Conservation (phyloP, 2,329 filamentous ascomycete species). For the Nectriaceae sp. region DNA sequence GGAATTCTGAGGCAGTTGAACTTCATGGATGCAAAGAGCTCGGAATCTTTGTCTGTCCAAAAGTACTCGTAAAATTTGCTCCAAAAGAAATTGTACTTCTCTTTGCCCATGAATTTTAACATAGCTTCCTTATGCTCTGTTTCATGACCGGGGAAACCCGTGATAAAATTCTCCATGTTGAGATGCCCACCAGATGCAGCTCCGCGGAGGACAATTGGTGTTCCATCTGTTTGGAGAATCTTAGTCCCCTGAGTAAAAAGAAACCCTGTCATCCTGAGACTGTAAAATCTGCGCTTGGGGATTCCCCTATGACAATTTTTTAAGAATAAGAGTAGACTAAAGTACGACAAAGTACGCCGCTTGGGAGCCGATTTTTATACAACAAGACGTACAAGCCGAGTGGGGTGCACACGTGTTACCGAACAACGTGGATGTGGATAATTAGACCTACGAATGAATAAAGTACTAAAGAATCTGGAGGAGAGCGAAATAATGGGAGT, state of each 20-base stretch:
- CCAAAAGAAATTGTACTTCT: slow-evolving; percentile 62
- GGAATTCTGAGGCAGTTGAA: slow-evolving; percentile 60
- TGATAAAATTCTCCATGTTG: slow-evolving; percentile 64
- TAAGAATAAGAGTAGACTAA: no score
- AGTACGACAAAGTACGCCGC: no score
- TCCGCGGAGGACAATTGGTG: slow-evolving; percentile 7
- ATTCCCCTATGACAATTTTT: no score
- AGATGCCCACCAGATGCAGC: slow-evolving; percentile 32
- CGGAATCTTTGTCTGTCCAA: slow-evolving; percentile 58
- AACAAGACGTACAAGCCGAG: no score
- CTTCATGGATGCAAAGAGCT: slow-evolving; percentile 55
- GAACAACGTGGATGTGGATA: no score
- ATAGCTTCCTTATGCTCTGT: slow-evolving; percentile 55
- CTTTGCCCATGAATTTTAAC: slow-evolving; percentile 52
- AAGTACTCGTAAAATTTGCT: slow-evolving; percentile 59
- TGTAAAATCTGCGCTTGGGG: no score
- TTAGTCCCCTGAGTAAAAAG: neutral
- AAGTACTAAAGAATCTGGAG: no score
- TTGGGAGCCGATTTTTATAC: no score
- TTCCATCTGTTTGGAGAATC: neutral
- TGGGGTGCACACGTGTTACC: no score
- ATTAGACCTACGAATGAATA: no score
- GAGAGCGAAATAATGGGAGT: no score
- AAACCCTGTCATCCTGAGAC: neutral
- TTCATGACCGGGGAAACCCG: slow-evolving; percentile 60